Percentiles rank a stretch among this genome's conserved stretches.
Conservation (phyloP, 2,329 filamentous ascomycete species). For the Fusarium keratoplasticum region DNA sequence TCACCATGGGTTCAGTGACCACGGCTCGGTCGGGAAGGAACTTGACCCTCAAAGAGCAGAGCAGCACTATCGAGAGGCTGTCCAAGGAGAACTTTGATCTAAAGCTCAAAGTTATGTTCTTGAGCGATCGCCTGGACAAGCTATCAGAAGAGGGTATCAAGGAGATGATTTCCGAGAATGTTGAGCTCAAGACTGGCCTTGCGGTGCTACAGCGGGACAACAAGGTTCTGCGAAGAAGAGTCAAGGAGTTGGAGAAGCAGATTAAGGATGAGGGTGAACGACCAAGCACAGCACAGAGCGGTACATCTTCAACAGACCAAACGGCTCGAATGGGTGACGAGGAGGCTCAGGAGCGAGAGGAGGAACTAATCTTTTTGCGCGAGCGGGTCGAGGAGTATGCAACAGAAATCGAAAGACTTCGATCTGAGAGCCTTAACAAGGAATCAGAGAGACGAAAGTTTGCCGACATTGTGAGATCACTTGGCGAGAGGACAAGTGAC, state of each 20-base stretch:
- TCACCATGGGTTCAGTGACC: slow-evolving; percentile 57
- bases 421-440: slow-evolving; percentile 80
- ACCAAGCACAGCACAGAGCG: slow-evolving; percentile 69
- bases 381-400: slow-evolving; percentile 89
- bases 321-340: slow-evolving; percentile 68
- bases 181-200: slow-evolving; percentile 91
- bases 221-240: slow-evolving; percentile 80
- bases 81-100: slow-evolving; percentile 99
- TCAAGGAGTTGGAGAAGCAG: slow-evolving; percentile 89
- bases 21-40: slow-evolving; percentile 71
- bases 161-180: slow-evolving; percentile 98
- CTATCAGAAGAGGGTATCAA: slow-evolving; percentile 96
- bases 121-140: slow-evolving; percentile 92
- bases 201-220: slow-evolving; percentile 92
- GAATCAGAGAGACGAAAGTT: slow-evolving; percentile 90
- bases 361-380: slow-evolving; percentile 85
- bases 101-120: slow-evolving; percentile 96
- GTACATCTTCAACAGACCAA: slow-evolving; percentile 67
- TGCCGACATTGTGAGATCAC: slow-evolving; percentile 77
- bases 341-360: slow-evolving; percentile 77
- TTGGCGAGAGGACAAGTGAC: slow-evolving; percentile 63
- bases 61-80: slow-evolving; percentile 93
- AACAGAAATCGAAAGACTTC: slow-evolving; percentile 83
- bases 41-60: slow-evolving; percentile 95
- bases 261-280: slow-evolving; percentile 74